Evolutionary conservation across 129 eudicot genomes (phyloP).

Genomic region (Pulicaria dysenterica): DNA sequence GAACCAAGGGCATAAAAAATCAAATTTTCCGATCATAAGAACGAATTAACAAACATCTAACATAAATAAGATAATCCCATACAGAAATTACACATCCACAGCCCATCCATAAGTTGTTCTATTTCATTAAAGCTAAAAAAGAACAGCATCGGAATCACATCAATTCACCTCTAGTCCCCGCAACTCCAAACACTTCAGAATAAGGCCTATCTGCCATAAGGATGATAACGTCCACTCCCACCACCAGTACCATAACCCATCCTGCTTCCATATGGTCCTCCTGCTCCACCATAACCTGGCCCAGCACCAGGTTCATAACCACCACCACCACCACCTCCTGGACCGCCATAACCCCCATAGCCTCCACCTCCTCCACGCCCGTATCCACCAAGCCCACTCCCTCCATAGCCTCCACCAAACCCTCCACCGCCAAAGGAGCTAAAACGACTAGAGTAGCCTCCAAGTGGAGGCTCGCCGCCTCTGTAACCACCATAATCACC

Average conservation of each 20-base stretch:
- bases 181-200: background rate
- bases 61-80: constrained; percentile 25
- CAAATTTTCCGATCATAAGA: constrained; percentile 7
- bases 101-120: constrained; percentile 21
- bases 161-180: background rate
- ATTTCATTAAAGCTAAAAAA: constrained; percentile 23
- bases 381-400: constrained; percentile 64
- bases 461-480: constrained; percentile 70
- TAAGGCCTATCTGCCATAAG: constrained; percentile 71
- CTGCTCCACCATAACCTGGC: constrained; percentile 72
- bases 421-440: constrained; percentile 59
- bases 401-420: constrained; percentile 59
- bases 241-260: constrained; percentile 64
- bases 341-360: constrained; percentile 62
- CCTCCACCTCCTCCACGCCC: constrained; percentile 66
- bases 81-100: constrained; percentile 42
- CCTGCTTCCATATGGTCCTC: constrained; percentile 57
- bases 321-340: constrained; percentile 51
- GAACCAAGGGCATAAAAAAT: background rate
- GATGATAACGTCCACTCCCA: constrained; percentile 85
- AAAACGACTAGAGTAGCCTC: constrained; percentile 70
- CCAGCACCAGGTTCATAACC: constrained; percentile 58
- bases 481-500: constrained; percentile 64
- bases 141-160: constrained; percentile 19
- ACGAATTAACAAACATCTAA: constrained; percentile 38